Evolutionary conservation across 345 rosid genomes (phyloP).

Genomic region (Arabis hirsuta): DNA sequence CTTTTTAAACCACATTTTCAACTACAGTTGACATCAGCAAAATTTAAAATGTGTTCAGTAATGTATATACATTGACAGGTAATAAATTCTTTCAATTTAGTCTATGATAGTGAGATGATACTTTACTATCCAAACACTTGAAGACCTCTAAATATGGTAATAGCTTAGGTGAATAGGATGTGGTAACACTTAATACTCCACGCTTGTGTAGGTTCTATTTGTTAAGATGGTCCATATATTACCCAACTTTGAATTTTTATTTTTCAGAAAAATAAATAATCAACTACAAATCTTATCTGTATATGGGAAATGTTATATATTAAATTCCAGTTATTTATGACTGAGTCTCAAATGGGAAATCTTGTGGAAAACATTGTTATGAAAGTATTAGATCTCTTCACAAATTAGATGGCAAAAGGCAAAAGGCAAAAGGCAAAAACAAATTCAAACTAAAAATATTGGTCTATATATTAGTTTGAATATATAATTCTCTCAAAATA

Average conservation of each 20-base stretch:
- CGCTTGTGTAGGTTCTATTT: conserved; percentile 42
- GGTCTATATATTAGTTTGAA: not conserved
- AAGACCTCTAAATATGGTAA: conserved; percentile 34
- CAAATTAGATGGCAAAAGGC: not conserved
- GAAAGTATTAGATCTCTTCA: not conserved
- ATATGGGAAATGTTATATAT: not conserved
- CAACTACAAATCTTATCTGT: not conserved
- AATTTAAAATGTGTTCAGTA: conserved; percentile 5
- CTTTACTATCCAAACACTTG: conserved; percentile 34
- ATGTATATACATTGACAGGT: conserved; percentile 16
- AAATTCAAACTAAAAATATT: not conserved
- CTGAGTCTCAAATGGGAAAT: not conserved
- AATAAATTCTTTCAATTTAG: conserved; percentile 20
- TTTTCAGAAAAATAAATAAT: not conserved
- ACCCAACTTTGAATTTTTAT: conserved; percentile 15
- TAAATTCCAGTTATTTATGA: not conserved
- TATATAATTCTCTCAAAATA: not conserved
- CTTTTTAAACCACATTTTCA: conserved; percentile 18
- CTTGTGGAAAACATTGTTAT: not conserved
- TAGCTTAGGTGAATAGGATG: conserved; percentile 46
- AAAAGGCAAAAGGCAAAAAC: not conserved
- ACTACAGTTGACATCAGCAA: conserved; percentile 25
- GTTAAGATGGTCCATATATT: conserved; percentile 38
- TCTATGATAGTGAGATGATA: conserved; percentile 27
- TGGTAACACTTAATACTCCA: conserved; percentile 36